A percentile compares a stretch with the other conserved stretches of the same genome.
phyloP scores from a whole-genome alignment of 2,329 filamentous ascomycete genomes.

The Emericellopsis cladophorae region DNA sequence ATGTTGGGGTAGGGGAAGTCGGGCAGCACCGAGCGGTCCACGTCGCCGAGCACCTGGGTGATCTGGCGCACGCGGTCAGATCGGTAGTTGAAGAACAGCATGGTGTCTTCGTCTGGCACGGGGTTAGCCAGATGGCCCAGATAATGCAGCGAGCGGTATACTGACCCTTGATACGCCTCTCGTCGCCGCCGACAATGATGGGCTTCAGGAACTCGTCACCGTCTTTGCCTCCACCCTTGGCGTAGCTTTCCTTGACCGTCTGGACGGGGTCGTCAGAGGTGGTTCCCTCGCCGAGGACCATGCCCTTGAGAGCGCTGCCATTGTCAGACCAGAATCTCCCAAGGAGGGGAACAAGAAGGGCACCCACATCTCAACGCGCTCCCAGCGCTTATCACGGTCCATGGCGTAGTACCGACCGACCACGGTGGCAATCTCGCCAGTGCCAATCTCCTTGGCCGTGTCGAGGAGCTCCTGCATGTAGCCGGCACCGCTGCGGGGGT shows the following conservation, averaged over 20 bases:
- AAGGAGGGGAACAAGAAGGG: background rate
- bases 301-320: conserved; percentile 59
- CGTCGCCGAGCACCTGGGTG: conserved; percentile 82
- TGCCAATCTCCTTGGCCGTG: conserved; percentile 69
- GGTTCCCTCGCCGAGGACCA: conserved; percentile 80
- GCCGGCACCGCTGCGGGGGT: conserved; percentile 81
- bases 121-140: background rate
- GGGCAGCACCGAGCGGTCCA: conserved; percentile 80
- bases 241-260: conserved; percentile 79
- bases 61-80: conserved; percentile 84
- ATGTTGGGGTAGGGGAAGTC: conserved; percentile 92
- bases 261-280: conserved; percentile 71
- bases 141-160: background rate
- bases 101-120: conserved; percentile 65
- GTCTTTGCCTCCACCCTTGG: conserved; percentile 53
- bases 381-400: conserved; percentile 99
- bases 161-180: conserved; percentile 72
- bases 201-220: conserved; percentile 98
- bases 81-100: conserved; percentile 99
- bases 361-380: conserved; percentile 61
- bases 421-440: conserved; percentile 80
- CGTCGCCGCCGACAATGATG: conserved; percentile 83
- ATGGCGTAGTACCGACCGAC: conserved; percentile 97
- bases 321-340: background rate
- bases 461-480: conserved; percentile 83